phyloP scores from a whole-genome alignment of 2,329 filamentous ascomycete species.

The Shiraia sp. region DNA sequence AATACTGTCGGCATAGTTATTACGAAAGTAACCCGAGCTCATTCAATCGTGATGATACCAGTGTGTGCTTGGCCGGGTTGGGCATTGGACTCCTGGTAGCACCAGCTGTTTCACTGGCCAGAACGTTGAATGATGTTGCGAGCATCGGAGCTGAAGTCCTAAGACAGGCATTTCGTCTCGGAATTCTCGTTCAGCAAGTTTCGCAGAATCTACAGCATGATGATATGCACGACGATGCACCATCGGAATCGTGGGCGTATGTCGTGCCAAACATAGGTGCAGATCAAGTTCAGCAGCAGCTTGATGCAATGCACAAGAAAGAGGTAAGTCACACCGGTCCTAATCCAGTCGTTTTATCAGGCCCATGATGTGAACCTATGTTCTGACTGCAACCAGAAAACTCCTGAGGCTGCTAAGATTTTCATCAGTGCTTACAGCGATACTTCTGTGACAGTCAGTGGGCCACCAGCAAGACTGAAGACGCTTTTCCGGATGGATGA shows the following conservation, averaged over 20 bases:
- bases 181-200: conserved; percentile 49
- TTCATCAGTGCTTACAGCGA: conserved; percentile 31
- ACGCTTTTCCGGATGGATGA: conserved; percentile 27
- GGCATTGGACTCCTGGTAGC: too few relatives aligned
- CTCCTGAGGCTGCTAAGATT: conserved; percentile 21
- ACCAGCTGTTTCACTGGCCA: conserved; percentile 50
- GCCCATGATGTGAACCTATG: too few relatives aligned
- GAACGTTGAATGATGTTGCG: conserved; percentile 46
- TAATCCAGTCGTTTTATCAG: too few relatives aligned
- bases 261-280: conserved; percentile 43
- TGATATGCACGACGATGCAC: too few relatives aligned
- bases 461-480: conserved; percentile 33
- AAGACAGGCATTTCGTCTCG: conserved; percentile 53
- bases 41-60: too few relatives aligned
- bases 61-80: too few relatives aligned
- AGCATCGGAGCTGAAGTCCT: conserved; percentile 49
- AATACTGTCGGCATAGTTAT: too few relatives aligned
- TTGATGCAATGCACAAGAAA: conserved; percentile 43
- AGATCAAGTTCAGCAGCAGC: conserved; percentile 43
- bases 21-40: too few relatives aligned
- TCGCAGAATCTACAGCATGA: conserved; percentile 51
- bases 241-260: conserved; percentile 53
- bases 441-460: conserved; percentile 36
- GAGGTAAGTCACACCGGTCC: too few relatives aligned
- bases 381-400: conserved; percentile 17